Evolutionary conservation across 1,284 basidiomycete species (phyloP), one percentile per base, ranked within the genome.

Genomic region (Leccinum solheimii): DNA sequence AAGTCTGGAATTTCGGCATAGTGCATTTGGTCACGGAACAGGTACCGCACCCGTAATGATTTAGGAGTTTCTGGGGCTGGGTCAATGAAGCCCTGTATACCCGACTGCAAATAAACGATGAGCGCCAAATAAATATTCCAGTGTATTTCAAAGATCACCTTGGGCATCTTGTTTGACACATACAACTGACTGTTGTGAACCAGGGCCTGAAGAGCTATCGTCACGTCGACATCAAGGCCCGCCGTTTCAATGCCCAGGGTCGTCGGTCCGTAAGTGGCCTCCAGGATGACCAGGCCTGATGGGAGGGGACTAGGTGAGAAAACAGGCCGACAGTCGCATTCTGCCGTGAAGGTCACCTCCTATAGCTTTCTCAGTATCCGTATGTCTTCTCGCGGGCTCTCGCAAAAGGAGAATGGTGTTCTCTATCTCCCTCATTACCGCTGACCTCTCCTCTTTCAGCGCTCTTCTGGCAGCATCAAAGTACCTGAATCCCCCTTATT

Each of bases 201-300:
- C 16, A 97, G 80, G 26, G 92, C 87, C 78, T 96, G 94, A 30
- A 97, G 71, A 3, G 95, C 85, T 34, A 91, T 79, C 19, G 87
- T 90, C 43, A 95, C 92, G 74, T 95, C 87, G 65, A 93, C 82
- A 52, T 81, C 77, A 27, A 90, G 78, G 57, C 83, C 84, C 60
- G 78, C 74, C 5, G 79, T 77, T 61, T 79, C 80, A 56, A 81
- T 80, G 65, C 84, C 81, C 55, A 79, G 53, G 56, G 27, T 38
- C 32, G 60, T 57, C 59, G 81, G 80, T 27, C 87, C 86, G 68
- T 92, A 93, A 50, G 76, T 77, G 3, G 88, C 90, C 61, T 85
- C 82, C 53, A 86, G 70, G 65, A 93, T 81, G 57, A 92, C 81
- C n/a, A 93, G 77, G 56, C 90, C 87, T 86, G 56, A 57, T 52